phyloP scores from a whole-genome alignment of 331 rosid species.

The Telfairia occidentalis region DNA sequence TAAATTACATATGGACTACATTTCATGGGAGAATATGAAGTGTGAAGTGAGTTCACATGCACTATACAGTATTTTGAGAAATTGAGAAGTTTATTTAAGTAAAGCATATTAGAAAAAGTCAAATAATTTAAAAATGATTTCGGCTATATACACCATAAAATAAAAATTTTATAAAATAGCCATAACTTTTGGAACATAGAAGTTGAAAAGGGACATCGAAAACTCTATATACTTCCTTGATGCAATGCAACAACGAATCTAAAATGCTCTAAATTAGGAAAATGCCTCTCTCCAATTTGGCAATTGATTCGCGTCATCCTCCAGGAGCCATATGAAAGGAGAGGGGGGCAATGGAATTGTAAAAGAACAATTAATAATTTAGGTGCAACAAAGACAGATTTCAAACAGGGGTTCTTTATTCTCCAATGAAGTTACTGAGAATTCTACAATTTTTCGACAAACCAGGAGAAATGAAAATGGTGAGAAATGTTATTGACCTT shows the following conservation, averaged over 20 bases:
- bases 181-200: background rate
- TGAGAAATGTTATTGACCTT: constrained; percentile 26
- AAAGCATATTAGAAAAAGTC: no score
- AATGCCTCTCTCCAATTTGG: background rate
- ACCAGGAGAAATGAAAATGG: background rate
- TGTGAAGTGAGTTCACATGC: no score
- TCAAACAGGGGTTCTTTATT: background rate
- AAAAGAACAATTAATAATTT: background rate
- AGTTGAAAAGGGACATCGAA: background rate
- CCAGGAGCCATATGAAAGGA: background rate
- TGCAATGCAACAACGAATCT: no score
- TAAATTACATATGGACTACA: no score
- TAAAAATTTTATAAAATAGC: no score
- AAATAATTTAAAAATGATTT: no score
- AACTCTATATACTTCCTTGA: no score
- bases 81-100: no score
- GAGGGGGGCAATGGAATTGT: background rate
- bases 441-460: background rate
- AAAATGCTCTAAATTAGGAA: background rate
- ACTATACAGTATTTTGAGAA: background rate
- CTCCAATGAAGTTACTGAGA: background rate
- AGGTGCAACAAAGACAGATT: no score
- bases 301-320: background rate
- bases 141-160: no score
- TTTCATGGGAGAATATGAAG: no score